Evolutionary conservation across 371 early-diverging fungal genomes (phyloP).

Genomic region (Mortierella sp.): DNA sequence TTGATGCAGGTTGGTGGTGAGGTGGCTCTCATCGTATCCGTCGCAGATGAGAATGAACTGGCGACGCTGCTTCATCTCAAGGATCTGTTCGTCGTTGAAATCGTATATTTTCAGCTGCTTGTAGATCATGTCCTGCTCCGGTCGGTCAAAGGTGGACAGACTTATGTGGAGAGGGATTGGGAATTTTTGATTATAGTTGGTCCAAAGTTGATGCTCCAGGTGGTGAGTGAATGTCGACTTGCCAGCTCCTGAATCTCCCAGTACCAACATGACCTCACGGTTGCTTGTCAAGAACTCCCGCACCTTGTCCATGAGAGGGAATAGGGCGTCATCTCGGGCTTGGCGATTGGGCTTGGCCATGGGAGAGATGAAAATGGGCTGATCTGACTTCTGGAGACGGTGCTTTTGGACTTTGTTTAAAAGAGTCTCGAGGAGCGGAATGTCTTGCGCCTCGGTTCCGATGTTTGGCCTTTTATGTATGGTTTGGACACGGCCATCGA

Average conservation of each 20-base stretch:
- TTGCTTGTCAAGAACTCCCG: background rate
- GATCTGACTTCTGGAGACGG: background rate
- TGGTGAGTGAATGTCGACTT: conserved; percentile 9
- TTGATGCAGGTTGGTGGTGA: background rate
- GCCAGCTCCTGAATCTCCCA: conserved; percentile 25
- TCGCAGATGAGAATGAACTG: conserved; percentile 26
- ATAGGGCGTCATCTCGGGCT: background rate
- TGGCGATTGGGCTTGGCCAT: conserved; percentile 11
- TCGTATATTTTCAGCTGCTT: background rate
- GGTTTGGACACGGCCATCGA: background rate
- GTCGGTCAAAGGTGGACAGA: conserved; percentile 11
- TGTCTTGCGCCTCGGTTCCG: background rate
- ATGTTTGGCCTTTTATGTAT: no score
- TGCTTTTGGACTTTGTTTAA: background rate
- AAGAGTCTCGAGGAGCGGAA: background rate
- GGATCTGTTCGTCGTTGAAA: conserved; percentile 8
- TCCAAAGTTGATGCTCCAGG: conserved; percentile 3
- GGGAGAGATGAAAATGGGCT: background rate
- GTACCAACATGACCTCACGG: conserved; percentile 15
- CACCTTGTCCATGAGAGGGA: conserved; percentile 11
- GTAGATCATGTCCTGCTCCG: conserved; percentile 12
- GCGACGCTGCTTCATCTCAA: background rate
- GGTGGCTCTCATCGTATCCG: conserved; percentile 26
- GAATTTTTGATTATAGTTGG: background rate
- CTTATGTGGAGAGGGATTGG: conserved; percentile 12